Evolutionary conservation across 2,329 filamentous ascomycete species (phyloP), one percentile per base, ranked within the genome.

Genomic region (Hypoxylon sp.): DNA sequence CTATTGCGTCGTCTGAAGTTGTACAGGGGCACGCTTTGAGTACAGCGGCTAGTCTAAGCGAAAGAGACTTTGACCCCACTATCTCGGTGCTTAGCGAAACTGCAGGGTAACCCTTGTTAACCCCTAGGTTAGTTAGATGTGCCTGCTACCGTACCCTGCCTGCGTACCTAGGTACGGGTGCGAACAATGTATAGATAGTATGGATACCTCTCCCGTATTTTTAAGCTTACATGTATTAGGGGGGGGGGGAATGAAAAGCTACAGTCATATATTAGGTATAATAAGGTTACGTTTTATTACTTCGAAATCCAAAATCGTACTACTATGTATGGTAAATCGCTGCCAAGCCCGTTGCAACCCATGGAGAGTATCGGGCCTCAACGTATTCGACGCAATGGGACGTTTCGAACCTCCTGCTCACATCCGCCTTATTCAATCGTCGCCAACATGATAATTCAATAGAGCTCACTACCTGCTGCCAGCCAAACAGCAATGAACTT

Each of bases 71-170:
- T n/a, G 6, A 47, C 48, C 64, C 57, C 61, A 68, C 57, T 58
- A 46, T 52, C 14, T 42, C 60, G 61, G 59, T 70, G 67, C 50
- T 44, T 70, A 67, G 37, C 68, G 62, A 71, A 71, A 71, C 65
- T 61, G 13, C 51, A 62, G 35, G 68, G 61, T 39, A 22, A 11
- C 29, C 61, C 54, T 48, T 22, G 50, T 37, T 47, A 29, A 48
- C 63, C 62, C 57, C 59, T 50, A 19, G n/a, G n/a, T n/a, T n/a
- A n/a, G n/a, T n/a, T n/a, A n/a, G n/a, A n/a, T n/a, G n/a, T n/a
- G n/a, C n/a, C n/a, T n/a, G n/a, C n/a, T n/a, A n/a, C n/a, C n/a
- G n/a, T n/a, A n/a, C n/a, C n/a, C n/a, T n/a, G n/a, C n/a, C n/a
- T n/a, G n/a, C n/a, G n/a, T n/a, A n/a, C n/a, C n/a, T n/a, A n/a